A percentile compares a stretch with the other conserved stretches of the same genome.
These are phyloP conservation scores for Talaromyces sp. DNA, from an alignment of 2,329 filamentous ascomycete species.

Conservation along the genomic window DNA sequence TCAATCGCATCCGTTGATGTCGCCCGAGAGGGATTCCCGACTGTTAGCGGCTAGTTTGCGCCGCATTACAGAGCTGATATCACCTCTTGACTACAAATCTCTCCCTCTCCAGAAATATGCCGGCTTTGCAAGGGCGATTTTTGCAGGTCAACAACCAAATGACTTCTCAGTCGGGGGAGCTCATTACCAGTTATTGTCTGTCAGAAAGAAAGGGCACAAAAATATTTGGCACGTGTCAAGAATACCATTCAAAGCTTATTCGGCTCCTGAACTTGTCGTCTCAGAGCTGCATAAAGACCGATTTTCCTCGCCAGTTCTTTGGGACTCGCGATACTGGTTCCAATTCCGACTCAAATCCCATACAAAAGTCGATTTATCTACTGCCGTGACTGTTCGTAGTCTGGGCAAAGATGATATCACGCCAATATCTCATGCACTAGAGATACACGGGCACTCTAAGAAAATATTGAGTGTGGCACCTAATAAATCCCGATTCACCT, in stretches of 20 bases:
- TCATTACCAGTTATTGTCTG: conserved; percentile 24
- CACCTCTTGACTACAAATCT: conserved; percentile 37
- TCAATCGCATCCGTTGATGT: background rate
- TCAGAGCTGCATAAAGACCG: conserved; percentile 12
- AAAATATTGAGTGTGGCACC: conserved; percentile 3
- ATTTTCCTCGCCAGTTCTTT: conserved; percentile 36
- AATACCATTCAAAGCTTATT: conserved; percentile 29
- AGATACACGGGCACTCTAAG: background rate
- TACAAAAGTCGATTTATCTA: background rate
- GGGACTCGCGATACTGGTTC: conserved; percentile 55
- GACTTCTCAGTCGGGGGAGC: conserved; percentile 46
- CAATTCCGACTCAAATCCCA: conserved; percentile 32
- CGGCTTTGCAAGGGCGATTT: conserved; percentile 36
- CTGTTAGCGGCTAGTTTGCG: conserved; percentile 43
- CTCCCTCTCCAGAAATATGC: conserved; percentile 42
- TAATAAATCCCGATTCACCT: conserved; percentile 25
- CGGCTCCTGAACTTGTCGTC: conserved; percentile 18
- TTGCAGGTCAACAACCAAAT: conserved; percentile 33
- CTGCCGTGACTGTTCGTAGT: background rate
- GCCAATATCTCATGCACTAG: background rate
- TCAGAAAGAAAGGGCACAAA: background rate
- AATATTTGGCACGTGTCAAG: conserved; percentile 36
- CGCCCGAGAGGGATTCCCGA: background rate
- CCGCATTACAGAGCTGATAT: conserved; percentile 45
- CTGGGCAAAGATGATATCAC: conserved; percentile 3